Percentiles rank a stretch among this genome's conserved stretches.
Evolutionary conservation across 2,329 filamentous ascomycete species (phyloP).

Genomic region (Ophiostoma montium): DNA sequence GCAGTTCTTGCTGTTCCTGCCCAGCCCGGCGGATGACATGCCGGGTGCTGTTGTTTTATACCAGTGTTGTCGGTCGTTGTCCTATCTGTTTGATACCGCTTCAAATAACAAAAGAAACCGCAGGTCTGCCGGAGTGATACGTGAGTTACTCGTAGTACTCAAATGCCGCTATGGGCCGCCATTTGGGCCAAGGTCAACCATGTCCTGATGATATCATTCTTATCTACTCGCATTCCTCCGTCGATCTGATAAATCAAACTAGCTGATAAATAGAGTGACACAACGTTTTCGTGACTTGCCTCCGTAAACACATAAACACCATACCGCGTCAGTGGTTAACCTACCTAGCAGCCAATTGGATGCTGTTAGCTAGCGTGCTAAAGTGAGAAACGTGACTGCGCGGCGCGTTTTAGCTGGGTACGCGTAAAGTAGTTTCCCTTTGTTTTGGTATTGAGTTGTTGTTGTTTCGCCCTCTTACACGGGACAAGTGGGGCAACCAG

Average conservation of each 20-base stretch:
- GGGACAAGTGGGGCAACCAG: background rate
- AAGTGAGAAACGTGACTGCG: background rate
- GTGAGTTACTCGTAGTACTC: background rate
- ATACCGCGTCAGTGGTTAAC: too few species aligned
- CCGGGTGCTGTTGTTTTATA: background rate
- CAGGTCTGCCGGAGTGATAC: background rate
- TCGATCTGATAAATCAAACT: too few species aligned
- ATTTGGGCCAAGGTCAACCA: background rate
- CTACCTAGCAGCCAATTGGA: too few species aligned
- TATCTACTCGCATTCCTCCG: too few species aligned
- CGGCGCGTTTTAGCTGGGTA: background rate
- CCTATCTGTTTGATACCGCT: background rate
- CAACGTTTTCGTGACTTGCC: background rate
- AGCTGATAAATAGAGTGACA: too few species aligned
- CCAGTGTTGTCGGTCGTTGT: background rate
- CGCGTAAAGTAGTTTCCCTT: background rate
- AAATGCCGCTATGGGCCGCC: background rate
- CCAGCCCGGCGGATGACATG: too few species aligned
- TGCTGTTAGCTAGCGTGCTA: background rate
- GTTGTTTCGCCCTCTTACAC: conserved; percentile 1
- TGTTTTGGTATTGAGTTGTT: background rate
- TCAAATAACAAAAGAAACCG: background rate
- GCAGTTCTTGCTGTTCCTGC: background rate
- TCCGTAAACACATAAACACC: background rate
- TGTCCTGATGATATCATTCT: too few species aligned